These are phyloP conservation scores for Phytophthora citricola DNA, from an alignment of 352 stramenopile species.

Conservation along the genomic window DNA sequence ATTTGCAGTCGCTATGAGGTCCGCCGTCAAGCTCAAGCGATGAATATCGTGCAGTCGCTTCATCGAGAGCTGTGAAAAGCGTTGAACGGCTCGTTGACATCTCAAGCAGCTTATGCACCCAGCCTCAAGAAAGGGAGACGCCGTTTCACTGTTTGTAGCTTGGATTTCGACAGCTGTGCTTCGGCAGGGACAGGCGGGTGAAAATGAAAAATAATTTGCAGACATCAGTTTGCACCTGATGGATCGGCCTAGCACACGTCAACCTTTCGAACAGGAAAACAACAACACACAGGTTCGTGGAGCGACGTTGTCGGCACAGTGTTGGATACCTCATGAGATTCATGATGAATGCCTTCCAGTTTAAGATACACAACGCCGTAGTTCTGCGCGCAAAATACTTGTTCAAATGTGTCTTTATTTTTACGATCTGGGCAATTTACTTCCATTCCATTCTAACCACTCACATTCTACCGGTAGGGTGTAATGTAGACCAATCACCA, in stretches of 20 bases:
- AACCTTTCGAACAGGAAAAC: background rate
- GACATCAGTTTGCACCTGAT: conserved; percentile 1
- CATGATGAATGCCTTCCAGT: too few species aligned
- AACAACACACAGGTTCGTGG: background rate
- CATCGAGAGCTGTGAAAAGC: background rate
- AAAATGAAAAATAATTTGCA: conserved; percentile 3
- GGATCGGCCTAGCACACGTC: background rate
- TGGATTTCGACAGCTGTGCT: background rate
- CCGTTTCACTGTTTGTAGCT: conserved; percentile 1
- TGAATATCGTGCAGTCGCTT: background rate
- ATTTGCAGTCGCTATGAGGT: conserved; percentile 1
- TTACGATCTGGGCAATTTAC: too few species aligned
- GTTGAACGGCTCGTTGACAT: background rate
- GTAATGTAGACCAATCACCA: too few species aligned
- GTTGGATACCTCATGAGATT: too few species aligned
- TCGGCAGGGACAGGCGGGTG: background rate
- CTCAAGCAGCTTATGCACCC: background rate
- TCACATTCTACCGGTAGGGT: too few species aligned
- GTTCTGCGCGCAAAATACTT: too few species aligned
- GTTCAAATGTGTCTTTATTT: too few species aligned
- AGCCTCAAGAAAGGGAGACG: background rate
- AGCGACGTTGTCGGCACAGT: too few species aligned
- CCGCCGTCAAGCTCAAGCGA: background rate
- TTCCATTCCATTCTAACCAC: too few species aligned
- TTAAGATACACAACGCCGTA: too few species aligned